Evolutionary conservation across 345 rosid species (phyloP).

Genomic region (Lenwebbia sp.): DNA sequence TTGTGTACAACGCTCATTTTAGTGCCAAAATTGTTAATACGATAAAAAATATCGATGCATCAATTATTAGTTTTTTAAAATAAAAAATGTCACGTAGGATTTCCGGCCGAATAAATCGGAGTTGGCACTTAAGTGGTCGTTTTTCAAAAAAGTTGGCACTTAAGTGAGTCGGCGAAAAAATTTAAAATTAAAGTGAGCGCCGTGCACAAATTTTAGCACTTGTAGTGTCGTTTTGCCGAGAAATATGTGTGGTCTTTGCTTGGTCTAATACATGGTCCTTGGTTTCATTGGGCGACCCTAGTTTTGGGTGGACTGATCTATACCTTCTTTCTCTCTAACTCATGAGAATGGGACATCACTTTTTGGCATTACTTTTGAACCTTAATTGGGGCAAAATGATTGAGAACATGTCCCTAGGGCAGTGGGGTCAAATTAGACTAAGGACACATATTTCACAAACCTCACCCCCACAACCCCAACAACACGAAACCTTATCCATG

Average conservation of each 20-base stretch:
- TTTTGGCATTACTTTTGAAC: constrained; percentile 24
- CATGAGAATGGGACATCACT: neutral
- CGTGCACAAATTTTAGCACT: too few species aligned
- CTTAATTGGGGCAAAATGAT: constrained; percentile 15
- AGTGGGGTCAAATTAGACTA: constrained; percentile 26
- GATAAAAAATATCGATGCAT: too few species aligned
- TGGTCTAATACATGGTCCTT: neutral
- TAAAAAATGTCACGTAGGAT: too few species aligned
- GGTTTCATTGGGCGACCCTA: neutral
- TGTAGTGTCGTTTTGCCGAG: too few species aligned
- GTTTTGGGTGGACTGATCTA: neutral
- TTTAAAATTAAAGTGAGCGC: too few species aligned
- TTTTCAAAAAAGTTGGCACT: too few species aligned
- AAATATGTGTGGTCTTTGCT: neutral
- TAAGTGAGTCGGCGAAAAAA: too few species aligned
- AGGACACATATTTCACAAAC: constrained; percentile 16
- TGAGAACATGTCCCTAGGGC: constrained; percentile 5
- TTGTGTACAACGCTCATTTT: too few species aligned
- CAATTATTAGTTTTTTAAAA: too few species aligned
- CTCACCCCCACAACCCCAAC: constrained; percentile 3
- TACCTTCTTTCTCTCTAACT: neutral
- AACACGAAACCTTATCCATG: constrained; percentile 11
- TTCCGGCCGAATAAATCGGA: too few species aligned
- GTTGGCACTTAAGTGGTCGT: too few species aligned
- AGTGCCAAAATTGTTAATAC: too few species aligned